phyloP scores from a whole-genome alignment of 345 rosid genomes.

The Noccaea caerulescens region DNA sequence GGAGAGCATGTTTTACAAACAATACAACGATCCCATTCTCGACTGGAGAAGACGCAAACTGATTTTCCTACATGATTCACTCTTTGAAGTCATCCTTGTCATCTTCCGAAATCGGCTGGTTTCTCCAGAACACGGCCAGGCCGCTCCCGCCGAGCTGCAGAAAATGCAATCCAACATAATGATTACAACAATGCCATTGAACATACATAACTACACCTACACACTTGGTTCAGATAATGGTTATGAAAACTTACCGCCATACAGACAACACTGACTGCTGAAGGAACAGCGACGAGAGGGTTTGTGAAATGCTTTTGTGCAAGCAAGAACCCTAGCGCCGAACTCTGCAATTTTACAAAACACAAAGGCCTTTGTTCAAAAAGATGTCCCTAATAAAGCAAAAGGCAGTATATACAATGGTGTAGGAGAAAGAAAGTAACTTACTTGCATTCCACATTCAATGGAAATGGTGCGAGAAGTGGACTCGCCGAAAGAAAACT shows the following conservation, averaged over 20 bases:
- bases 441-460: constrained; percentile 98
- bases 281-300: constrained; percentile 93
- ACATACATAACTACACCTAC: neutral
- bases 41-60: neutral
- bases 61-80: constrained; percentile 39
- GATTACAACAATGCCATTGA: neutral
- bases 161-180: neutral
- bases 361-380: neutral
- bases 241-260: constrained; percentile 77
- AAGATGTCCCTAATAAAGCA: neutral
- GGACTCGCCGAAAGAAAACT: constrained; percentile 87
- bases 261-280: constrained; percentile 97
- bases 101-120: constrained; percentile 66
- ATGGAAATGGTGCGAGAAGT: constrained; percentile 97
- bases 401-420: neutral
- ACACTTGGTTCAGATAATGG: neutral
- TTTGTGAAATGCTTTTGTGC: constrained; percentile 95
- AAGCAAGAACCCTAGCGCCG: constrained; percentile 94
- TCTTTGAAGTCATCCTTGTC: constrained; percentile 96
- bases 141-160: constrained; percentile 96
- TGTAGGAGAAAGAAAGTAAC: neutral
- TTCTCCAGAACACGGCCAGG: constrained; percentile 93
- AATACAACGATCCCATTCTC: constrained; percentile 36
- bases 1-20: constrained; percentile 15
- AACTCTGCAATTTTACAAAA: constrained; percentile 61